Evolutionary conservation across 2,329 filamentous ascomycete species (phyloP), one percentile per base, ranked within the genome.

Genomic region (Aquanectria penicillioides): DNA sequence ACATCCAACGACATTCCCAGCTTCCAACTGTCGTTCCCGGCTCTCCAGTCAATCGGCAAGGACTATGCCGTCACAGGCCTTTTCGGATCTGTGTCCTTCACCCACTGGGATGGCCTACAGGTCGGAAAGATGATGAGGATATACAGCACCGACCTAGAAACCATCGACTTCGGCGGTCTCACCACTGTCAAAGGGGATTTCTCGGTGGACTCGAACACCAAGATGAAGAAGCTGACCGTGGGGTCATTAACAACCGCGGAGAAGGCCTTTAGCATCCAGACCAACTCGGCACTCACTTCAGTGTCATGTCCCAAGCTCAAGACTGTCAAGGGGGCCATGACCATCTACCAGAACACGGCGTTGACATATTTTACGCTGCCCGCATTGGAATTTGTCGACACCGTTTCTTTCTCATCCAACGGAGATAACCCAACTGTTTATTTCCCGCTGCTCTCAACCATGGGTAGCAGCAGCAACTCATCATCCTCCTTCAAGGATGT

Each of bases 351-450:
- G 25, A 71, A 71, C 25, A 50, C 59, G 3, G 65, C 64, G 0
- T 51, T 71, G 15, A 55, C 51, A 4, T 60, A 50, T 5, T 44
- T 71, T 5, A 31, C 51, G 1, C 56, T 71, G 1, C 41, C 67
- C 1, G 68, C 64, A 1, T 63, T 71, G 7, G 68, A 71, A 26
- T 63, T 54, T 13, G 67, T 68, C 15, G 63, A 57, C 0, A 71
- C 69, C 5, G 68, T 71, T n/a, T 54, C 69, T 2, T 47, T 71
- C 31, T 68, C 68, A 2, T 41, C 61, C n/a, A 71, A 71, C 18
- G 69, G 62, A 9, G 52, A 63, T 6, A 48, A 41, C 20, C 56
- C 64, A 3, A 49, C 50, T 2, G 34, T 71, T 10, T 55, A 57
- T 6, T 59, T 71, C 9, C 69, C 69, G 2, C 53, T 61, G 18